Evolutionary conservation across 2,329 filamentous ascomycete species (phyloP), one percentile per base, ranked within the genome.

Genomic region (Paecilomyces niveus): DNA sequence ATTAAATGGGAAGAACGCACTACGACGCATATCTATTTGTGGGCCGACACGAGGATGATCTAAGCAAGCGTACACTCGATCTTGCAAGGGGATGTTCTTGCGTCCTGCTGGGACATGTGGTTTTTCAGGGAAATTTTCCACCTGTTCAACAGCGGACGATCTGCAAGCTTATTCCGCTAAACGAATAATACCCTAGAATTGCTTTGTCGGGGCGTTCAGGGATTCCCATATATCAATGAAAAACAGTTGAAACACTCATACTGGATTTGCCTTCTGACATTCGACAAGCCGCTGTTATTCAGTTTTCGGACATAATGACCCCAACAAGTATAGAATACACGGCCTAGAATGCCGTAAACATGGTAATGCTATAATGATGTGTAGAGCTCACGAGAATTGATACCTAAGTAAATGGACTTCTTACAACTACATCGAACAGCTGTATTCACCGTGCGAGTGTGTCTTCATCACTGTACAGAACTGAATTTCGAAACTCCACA

Each of bases 201-300:
- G 64, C 65, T 68, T 69, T 65, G 67, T 68, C 69, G 67, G 67
- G 62, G 69, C 67, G 10, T 65, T 67, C 63, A 62, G 58, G 57
- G 64, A 64, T 64, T 66, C 61, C 69, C 39, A 72, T 66, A 70
- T 61, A 63, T 64, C 64, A 72, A 73, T 68, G 59, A 68, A 73
- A 73, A 72, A 72, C 68, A 73, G 69, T 72, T 72, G 68, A 73
- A 72, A 73, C 61, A 65, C 64, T 62, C 61, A 64, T 67, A 59
- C 57, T 61, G 55, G 54, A 52, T 57, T 62, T 21, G 22, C 21
- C 21, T 52, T 29, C 26, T 4, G 5, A 29, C 26, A 29, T 26
- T 29, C 15, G 13, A n/a, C 50, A 26, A 57, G 58, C 45, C 11
- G 50, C 31, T 57, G 5, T 51, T 58, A 26, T n/a, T 26, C 18